Conservation (phyloP, 1,284 basidiomycete species). For the Vanrija sp. region DNA sequence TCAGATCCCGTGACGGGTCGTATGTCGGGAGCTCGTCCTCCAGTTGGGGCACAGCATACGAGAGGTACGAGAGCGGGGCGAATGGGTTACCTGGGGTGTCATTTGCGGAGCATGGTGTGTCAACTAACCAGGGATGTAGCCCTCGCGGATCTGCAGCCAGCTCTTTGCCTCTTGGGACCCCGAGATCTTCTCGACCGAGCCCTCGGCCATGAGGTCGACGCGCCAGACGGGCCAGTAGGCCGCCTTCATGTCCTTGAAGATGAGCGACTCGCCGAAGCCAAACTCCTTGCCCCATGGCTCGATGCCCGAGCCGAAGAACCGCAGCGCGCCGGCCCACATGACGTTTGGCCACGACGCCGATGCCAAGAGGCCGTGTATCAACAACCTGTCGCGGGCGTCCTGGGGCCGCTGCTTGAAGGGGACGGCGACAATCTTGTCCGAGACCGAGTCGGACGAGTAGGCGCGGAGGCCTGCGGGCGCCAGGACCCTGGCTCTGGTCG, state of each 20-base stretch:
- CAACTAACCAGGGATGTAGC: slow-evolving; percentile 36
- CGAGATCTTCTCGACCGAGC: slow-evolving; percentile 15
- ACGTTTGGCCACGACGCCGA: slow-evolving; percentile 27
- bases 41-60: slow-evolving; percentile 38
- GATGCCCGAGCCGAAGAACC: slow-evolving; percentile 25
- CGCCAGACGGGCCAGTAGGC: slow-evolving; percentile 43
- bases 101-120: background rate
- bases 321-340: slow-evolving; percentile 29
- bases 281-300: slow-evolving; percentile 27
- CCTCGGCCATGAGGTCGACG: slow-evolving; percentile 33
- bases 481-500: no score
- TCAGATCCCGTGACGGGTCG: slow-evolving; percentile 43
- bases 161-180: slow-evolving; percentile 15
- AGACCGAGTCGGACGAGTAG: slow-evolving; percentile 13
- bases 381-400: slow-evolving; percentile 22
- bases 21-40: slow-evolving; percentile 27
- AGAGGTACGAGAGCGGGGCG: slow-evolving; percentile 45
- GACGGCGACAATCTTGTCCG: slow-evolving; percentile 27
- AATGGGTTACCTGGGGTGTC: slow-evolving; percentile 40
- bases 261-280: slow-evolving; percentile 26
- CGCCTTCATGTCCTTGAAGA: slow-evolving; percentile 33
- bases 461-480: background rate
- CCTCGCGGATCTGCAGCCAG: slow-evolving; percentile 30
- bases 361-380: slow-evolving; percentile 23
- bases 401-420: slow-evolving; percentile 25